Conservation (phyloP, 2,329 filamentous ascomycete genomes). For the Diaporthe nobilis region DNA sequence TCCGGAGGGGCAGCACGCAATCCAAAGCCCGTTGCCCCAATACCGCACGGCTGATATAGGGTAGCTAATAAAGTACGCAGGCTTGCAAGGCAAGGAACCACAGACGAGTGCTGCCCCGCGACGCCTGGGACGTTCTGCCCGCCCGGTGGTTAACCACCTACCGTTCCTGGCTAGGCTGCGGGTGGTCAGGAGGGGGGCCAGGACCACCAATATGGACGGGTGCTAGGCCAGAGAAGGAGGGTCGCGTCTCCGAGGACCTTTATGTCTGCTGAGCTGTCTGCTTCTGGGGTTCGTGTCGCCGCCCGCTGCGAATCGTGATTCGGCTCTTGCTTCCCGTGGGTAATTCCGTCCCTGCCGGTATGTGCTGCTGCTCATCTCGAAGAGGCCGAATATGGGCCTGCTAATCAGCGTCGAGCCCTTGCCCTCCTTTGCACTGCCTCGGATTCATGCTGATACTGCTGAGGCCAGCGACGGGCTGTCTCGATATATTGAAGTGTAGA, state of each 20-base stretch:
- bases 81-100: background rate
- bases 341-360: slow-evolving; percentile 19
- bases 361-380: slow-evolving; percentile 19
- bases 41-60: slow-evolving; percentile 26
- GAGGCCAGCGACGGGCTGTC: background rate
- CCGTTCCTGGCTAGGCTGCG: slow-evolving; percentile 34
- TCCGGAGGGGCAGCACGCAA: slow-evolving; percentile 11
- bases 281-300: slow-evolving; percentile 18
- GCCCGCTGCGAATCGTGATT: slow-evolving; percentile 24
- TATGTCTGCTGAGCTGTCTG: slow-evolving; percentile 30
- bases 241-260: slow-evolving; percentile 31
- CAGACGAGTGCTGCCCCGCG: slow-evolving; percentile 11
- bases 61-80: background rate
- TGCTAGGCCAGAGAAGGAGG: slow-evolving; percentile 39
- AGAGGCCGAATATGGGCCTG: background rate
- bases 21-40: slow-evolving; percentile 16
- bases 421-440: background rate
- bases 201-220: slow-evolving; percentile 24
- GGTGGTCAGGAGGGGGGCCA: slow-evolving; percentile 23
- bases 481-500: slow-evolving; percentile 21
- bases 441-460: background rate
- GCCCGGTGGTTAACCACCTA: slow-evolving; percentile 31
- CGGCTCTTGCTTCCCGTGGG: slow-evolving; percentile 16
- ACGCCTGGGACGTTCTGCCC: background rate
- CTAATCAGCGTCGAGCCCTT: background rate